phyloP scores from a whole-genome alignment of 2,329 filamentous ascomycete species.

The Emericellopsis cladophorae region DNA sequence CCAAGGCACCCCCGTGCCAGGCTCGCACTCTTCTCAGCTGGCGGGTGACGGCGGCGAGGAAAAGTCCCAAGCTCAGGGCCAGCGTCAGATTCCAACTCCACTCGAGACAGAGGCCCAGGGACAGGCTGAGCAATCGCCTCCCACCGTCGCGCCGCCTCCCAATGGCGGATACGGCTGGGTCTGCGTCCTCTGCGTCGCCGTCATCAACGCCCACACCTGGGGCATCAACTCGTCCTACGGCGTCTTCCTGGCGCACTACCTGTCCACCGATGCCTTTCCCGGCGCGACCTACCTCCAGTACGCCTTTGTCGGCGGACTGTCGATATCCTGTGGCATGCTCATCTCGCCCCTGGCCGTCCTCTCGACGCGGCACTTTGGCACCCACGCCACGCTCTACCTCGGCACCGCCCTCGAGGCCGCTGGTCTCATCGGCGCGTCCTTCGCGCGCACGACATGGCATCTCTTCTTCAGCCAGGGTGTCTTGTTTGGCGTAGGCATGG shows the following conservation, averaged over 20 bases:
- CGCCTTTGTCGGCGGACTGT: slow-evolving; percentile 46
- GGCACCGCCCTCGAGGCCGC: slow-evolving; percentile 37
- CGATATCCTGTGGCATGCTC: slow-evolving; percentile 28
- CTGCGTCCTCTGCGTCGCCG: background rate
- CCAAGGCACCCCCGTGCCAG: too few species aligned
- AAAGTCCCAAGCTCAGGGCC: too few species aligned
- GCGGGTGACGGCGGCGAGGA: too few species aligned
- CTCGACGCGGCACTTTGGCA: slow-evolving; percentile 15
- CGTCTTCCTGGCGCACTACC: slow-evolving; percentile 47
- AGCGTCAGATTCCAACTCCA: too few species aligned
- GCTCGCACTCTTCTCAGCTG: too few species aligned
- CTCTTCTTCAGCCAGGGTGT: slow-evolving; percentile 47
- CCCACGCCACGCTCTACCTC: slow-evolving; percentile 27
- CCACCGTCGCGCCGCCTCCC: background rate
- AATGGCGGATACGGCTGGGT: slow-evolving; percentile 2
- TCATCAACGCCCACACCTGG: slow-evolving; percentile 11
- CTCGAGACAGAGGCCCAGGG: too few species aligned
- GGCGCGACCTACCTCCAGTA: slow-evolving; percentile 38
- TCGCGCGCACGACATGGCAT: slow-evolving; percentile 42
- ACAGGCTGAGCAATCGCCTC: too few species aligned
- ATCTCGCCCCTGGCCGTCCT: slow-evolving; percentile 25
- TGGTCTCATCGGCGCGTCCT: slow-evolving; percentile 39
- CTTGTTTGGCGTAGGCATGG: slow-evolving; percentile 48
- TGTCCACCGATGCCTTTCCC: slow-evolving; percentile 29
- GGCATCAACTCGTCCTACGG: slow-evolving; percentile 31